Evolutionary conservation across 2,329 filamentous ascomycete species (phyloP).

Genomic region (Stenocarpella maydis): DNA sequence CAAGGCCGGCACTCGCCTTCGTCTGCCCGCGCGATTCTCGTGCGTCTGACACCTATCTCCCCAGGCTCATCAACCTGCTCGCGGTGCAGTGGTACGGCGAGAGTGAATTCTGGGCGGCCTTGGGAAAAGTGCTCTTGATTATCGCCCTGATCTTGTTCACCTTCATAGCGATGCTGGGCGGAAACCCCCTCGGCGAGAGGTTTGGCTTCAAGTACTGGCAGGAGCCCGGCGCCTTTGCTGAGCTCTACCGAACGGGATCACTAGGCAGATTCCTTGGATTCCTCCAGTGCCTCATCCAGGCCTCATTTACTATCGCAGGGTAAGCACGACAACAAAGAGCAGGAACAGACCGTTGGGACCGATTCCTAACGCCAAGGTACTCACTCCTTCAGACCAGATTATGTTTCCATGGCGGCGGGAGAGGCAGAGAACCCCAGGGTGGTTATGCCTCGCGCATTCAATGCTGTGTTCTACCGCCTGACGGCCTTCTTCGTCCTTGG

Average conservation of each 20-base stretch:
- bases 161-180: slow-evolving; percentile 84
- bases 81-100: slow-evolving; percentile 29
- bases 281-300: slow-evolving; percentile 75
- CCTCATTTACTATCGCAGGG: slow-evolving; percentile 71
- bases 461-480: slow-evolving; percentile 77
- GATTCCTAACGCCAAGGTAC: neutral
- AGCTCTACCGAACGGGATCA: slow-evolving; percentile 68
- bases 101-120: slow-evolving; percentile 70
- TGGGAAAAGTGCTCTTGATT: slow-evolving; percentile 77
- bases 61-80: slow-evolving; percentile 41
- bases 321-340: neutral
- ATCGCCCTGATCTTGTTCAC: slow-evolving; percentile 78
- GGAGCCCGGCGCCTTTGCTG: slow-evolving; percentile 74
- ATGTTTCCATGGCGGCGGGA: slow-evolving; percentile 63
- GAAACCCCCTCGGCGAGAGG: slow-evolving; percentile 75
- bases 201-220: slow-evolving; percentile 77
- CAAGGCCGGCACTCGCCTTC: slow-evolving; percentile 39
- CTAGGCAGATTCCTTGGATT: slow-evolving; percentile 82
- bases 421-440: slow-evolving; percentile 72
- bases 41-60: neutral
- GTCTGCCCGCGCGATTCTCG: neutral
- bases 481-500: slow-evolving; percentile 77
- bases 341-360: neutral
- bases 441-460: slow-evolving; percentile 74
- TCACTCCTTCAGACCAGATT: slow-evolving; percentile 63